Evolutionary conservation across 768 basidiomycete species (phyloP).

Genomic region (Lactarius psammicola): DNA sequence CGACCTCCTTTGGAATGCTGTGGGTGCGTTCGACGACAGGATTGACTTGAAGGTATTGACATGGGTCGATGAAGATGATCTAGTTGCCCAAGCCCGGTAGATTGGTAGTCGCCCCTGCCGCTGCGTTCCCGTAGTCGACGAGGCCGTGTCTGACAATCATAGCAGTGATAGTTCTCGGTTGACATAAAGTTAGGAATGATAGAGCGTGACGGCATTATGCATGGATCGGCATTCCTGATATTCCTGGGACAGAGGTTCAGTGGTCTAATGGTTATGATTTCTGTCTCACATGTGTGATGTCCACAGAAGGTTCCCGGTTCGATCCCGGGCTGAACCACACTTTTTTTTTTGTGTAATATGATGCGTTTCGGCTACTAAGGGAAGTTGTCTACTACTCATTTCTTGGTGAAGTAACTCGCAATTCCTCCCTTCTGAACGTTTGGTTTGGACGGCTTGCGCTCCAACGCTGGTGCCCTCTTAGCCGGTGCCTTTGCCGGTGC

Average conservation of each 20-base stretch:
- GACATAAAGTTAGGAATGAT: too few species aligned
- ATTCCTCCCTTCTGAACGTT: slow-evolving; percentile 20
- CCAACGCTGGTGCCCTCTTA: slow-evolving; percentile 3
- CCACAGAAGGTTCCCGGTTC: slow-evolving; percentile 50
- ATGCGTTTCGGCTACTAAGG: not conserved
- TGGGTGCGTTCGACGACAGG: too few species aligned
- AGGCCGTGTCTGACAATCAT: too few species aligned
- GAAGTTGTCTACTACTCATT: slow-evolving; percentile 6
- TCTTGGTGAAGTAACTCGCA: slow-evolving; percentile 22
- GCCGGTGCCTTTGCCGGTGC: not conserved
- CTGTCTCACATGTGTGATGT: slow-evolving; percentile 41
- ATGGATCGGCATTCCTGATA: not conserved
- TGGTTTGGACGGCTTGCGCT: slow-evolving; percentile 23
- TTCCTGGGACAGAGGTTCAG: slow-evolving; percentile 34
- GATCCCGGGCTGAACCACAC: slow-evolving; percentile 46
- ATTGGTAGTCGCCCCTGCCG: too few species aligned
- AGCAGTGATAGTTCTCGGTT: too few species aligned
- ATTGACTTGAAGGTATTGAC: too few species aligned
- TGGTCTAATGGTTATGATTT: slow-evolving; percentile 51
- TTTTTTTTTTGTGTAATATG: slow-evolving; percentile 30
- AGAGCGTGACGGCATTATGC: not conserved
- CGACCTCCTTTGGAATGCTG: too few species aligned
- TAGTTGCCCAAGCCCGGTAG: too few species aligned
- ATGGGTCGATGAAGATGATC: too few species aligned
- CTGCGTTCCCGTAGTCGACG: too few species aligned